Percentiles rank a stretch among this genome's conserved stretches.
Evolutionary conservation across 805 yeast species (phyloP).

Genomic region (Cyberlindnera misumaiensis): DNA sequence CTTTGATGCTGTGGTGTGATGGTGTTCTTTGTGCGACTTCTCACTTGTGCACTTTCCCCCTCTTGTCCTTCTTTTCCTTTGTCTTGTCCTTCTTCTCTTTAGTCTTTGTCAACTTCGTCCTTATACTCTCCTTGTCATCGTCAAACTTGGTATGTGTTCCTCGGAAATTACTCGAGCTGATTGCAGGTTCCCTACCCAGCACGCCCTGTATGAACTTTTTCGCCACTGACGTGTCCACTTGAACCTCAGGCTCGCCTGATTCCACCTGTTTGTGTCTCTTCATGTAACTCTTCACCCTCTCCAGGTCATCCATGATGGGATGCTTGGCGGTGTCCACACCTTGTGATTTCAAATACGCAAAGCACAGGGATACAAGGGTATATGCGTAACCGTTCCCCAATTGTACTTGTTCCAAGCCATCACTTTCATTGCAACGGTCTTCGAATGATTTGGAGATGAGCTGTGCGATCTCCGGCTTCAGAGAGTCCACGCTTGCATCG

Average conservation of each 20-base stretch:
- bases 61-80: constrained; percentile 1
- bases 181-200: constrained; percentile 42
- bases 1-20: too few species aligned
- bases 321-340: constrained; percentile 54
- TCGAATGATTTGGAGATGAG: constrained; percentile 33
- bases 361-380: constrained; percentile 48
- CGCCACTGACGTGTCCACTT: constrained; percentile 34
- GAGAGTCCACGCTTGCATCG: constrained; percentile 29
- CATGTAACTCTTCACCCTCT: constrained; percentile 64
- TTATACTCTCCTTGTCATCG: constrained; percentile 2
- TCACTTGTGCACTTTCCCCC: too few species aligned
- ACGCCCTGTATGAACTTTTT: constrained; percentile 41
- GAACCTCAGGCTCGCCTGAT: constrained; percentile 10
- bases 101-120: constrained; percentile 6
- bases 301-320: constrained; percentile 60
- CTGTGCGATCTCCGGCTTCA: constrained; percentile 30
- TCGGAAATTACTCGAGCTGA: constrained; percentile 43
- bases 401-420: constrained; percentile 23
- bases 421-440: constrained; percentile 26
- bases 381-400: constrained; percentile 21
- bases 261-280: constrained; percentile 35
- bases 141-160: constrained; percentile 48
- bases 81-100: constrained; percentile 5
- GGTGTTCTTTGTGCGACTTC: too few species aligned
- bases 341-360: constrained; percentile 49